Evolutionary conservation across 148 eudicot species (phyloP).

Genomic region (Fagopyrum tataricum): DNA sequence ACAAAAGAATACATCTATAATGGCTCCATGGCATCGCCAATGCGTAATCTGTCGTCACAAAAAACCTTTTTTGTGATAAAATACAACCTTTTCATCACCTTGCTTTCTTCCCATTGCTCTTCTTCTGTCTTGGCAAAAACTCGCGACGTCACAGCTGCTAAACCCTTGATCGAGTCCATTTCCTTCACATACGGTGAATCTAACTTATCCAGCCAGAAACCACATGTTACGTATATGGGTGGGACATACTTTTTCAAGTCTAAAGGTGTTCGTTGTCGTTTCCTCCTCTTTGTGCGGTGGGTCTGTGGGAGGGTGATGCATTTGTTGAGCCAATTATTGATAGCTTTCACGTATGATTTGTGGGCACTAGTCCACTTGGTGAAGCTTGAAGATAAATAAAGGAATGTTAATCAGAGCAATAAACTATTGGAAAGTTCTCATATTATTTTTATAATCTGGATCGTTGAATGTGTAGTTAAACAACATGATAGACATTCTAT

Average conservation of each 20-base stretch:
- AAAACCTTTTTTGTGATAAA: too few relatives aligned
- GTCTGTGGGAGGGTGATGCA: constrained; percentile 43
- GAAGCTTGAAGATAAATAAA: constrained; percentile 49
- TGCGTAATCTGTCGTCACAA: too few relatives aligned
- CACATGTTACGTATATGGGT: constrained; percentile 69
- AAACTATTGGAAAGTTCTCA: too few relatives aligned
- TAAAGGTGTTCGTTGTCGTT: constrained; percentile 16
- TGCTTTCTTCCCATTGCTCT: constrained; percentile 52
- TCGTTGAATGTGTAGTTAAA: too few relatives aligned
- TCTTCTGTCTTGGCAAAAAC: constrained; percentile 70
- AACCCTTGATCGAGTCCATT: constrained; percentile 46
- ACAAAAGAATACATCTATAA: too few relatives aligned
- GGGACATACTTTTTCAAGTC: constrained; percentile 47
- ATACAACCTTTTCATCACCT: too few relatives aligned
- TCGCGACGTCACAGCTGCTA: constrained; percentile 50
- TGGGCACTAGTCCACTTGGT: constrained; percentile 69
- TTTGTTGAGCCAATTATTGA: constrained; percentile 70
- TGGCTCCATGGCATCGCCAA: too few relatives aligned
- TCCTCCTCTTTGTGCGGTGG: constrained; percentile 37
- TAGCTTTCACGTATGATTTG: constrained; percentile 49
- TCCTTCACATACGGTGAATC: constrained; percentile 35
- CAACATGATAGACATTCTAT: too few relatives aligned
- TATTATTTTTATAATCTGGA: too few relatives aligned
- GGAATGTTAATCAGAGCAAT: too few relatives aligned
- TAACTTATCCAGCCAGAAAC: constrained; percentile 64